phyloP scores from a whole-genome alignment of 352 stramenopile genomes.

The Poterioochromonas sp. region DNA sequence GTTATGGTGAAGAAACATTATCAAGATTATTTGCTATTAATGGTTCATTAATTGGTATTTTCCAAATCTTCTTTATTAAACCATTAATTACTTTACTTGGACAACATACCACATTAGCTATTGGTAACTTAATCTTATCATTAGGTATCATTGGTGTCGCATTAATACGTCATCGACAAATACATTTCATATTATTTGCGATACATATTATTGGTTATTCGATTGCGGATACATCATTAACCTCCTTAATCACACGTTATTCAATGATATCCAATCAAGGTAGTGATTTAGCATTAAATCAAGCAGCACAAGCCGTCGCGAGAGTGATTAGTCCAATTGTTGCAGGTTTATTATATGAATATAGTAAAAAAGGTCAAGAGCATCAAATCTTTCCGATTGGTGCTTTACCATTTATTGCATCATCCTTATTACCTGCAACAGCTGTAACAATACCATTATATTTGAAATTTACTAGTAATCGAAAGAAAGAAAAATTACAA shows the following conservation, averaged over 20 bases:
- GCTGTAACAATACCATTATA: conserved; percentile 36
- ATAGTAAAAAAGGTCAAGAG: conserved; percentile 38
- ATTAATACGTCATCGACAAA: conserved; percentile 36
- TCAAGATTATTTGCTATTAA: conserved; percentile 45
- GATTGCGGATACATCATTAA: conserved; percentile 45
- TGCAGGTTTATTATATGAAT: conserved; percentile 40
- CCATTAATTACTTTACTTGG: conserved; percentile 41
- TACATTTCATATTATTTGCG: conserved; percentile 46
- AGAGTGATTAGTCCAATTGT: conserved; percentile 44
- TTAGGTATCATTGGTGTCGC: conserved; percentile 45
- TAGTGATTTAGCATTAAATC: conserved; percentile 41
- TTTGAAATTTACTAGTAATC: too few relatives aligned
- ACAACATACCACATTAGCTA: conserved; percentile 46
- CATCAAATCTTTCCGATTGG: conserved; percentile 37
- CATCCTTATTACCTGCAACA: conserved; percentile 37
- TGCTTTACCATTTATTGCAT: conserved; percentile 41
- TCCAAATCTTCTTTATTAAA: conserved; percentile 47
- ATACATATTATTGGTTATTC: conserved; percentile 47
- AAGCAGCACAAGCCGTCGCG: conserved; percentile 43
- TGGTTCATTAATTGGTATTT: conserved; percentile 41
- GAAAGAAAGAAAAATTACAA: too few relatives aligned
- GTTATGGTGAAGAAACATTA: conserved; percentile 43
- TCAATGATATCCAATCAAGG: conserved; percentile 37
- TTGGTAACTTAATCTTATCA: conserved; percentile 43
- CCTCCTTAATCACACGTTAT: conserved; percentile 42